Conservation (phyloP, 164 flowering plant genomes). For the Cinnamomum chago region DNA sequence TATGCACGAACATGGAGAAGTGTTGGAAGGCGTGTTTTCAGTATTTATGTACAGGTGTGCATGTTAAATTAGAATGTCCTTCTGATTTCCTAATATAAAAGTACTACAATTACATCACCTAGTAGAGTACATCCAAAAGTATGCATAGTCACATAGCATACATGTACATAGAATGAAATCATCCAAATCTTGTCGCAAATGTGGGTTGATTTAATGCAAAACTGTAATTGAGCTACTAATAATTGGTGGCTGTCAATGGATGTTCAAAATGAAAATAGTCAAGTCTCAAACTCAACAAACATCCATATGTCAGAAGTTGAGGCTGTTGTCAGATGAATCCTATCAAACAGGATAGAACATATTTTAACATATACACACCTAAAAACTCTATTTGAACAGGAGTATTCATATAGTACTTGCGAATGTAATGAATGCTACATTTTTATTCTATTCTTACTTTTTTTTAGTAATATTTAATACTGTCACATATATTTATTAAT, state of each 20-base stretch:
- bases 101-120: not conserved
- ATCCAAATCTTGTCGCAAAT: not conserved
- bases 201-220: too few species aligned
- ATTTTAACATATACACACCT: too few species aligned
- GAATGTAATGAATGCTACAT: too few species aligned
- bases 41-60: conserved; percentile 76
- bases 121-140: not conserved
- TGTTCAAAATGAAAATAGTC: not conserved
- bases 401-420: too few species aligned
- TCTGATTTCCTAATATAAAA: not conserved
- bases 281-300: not conserved
- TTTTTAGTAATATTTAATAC: too few species aligned
- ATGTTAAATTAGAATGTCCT: not conserved
- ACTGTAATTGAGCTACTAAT: not conserved
- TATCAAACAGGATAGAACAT: too few species aligned
- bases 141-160: not conserved
- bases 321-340: too few species aligned
- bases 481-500: too few species aligned
- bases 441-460: too few species aligned
- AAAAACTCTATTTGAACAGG: too few species aligned
- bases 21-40: conserved; percentile 73
- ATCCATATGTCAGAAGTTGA: not conserved
- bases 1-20: conserved; percentile 47
- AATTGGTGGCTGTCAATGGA: not conserved
- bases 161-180: not conserved